Evolutionary conservation across 73 alveolate genomes (phyloP).

Genomic region (Uronychia setigera): DNA sequence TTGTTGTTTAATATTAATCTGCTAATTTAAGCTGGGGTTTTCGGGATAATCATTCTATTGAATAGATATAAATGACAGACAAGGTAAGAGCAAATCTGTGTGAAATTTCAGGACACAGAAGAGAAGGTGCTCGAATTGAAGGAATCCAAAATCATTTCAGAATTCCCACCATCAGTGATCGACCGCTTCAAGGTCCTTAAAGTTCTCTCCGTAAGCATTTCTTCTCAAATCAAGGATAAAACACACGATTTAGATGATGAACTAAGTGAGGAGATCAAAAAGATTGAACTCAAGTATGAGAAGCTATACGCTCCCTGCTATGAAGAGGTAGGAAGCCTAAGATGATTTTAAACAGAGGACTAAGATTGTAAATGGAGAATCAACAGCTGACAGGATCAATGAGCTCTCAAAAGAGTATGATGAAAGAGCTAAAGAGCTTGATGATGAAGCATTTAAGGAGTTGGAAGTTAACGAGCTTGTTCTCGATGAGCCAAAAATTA

Average conservation of each 20-base stretch:
- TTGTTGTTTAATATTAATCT: too few species aligned
- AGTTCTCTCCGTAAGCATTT: slow-evolving; percentile 27
- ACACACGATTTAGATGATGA: slow-evolving; percentile 78
- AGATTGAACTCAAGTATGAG: slow-evolving; percentile 77
- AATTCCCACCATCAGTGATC: slow-evolving; percentile 33
- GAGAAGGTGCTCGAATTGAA: slow-evolving; percentile 41
- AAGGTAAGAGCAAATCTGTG: not conserved
- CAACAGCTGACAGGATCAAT: slow-evolving; percentile 15
- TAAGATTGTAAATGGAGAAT: slow-evolving; percentile 36
- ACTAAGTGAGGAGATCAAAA: slow-evolving; percentile 66
- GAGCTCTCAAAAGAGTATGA: slow-evolving; percentile 41
- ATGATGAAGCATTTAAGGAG: slow-evolving; percentile 41
- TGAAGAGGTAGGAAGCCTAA: slow-evolving; percentile 55
- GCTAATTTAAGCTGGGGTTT: too few species aligned
- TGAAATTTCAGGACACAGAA: not conserved
- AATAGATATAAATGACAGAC: not conserved
- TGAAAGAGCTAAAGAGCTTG: slow-evolving; percentile 28
- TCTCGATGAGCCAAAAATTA: slow-evolving; percentile 42
- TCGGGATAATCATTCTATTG: not conserved
- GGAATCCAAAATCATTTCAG: slow-evolving; percentile 31
- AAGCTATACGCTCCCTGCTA: slow-evolving; percentile 70
- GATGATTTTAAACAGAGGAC: slow-evolving; percentile 13
- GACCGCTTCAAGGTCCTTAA: slow-evolving; percentile 54
- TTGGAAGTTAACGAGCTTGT: slow-evolving; percentile 31
- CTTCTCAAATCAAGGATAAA: slow-evolving; percentile 22